Percentiles rank a stretch among this genome's conserved stretches.
Evolutionary conservation across 2,329 filamentous ascomycete genomes (phyloP).

Genomic region (Fusarium incarnatum): DNA sequence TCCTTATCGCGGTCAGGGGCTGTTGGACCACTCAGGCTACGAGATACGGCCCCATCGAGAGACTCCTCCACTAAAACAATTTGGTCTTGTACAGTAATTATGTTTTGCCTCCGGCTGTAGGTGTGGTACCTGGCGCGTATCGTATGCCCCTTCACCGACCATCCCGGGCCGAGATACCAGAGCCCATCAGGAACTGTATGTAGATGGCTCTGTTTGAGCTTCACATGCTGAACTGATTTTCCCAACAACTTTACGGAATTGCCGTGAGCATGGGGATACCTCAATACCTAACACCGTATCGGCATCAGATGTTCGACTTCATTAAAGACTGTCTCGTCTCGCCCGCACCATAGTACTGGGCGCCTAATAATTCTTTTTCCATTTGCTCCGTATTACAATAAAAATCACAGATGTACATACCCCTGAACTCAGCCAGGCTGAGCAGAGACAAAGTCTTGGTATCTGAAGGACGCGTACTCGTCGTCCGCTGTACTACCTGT

Average conservation of each 20-base stretch:
- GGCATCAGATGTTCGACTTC: neutral
- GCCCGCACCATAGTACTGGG: neutral
- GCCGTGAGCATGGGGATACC: slow-evolving; percentile 5
- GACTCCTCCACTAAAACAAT: slow-evolving; percentile 10
- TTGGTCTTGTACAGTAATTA: slow-evolving; percentile 8
- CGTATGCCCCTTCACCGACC: slow-evolving; percentile 34
- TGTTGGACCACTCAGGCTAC: slow-evolving; percentile 32
- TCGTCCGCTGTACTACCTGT: slow-evolving; percentile 29
- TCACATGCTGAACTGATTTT: slow-evolving; percentile 15
- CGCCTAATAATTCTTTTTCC: slow-evolving; percentile 25
- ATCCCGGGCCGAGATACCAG: slow-evolving; percentile 36
- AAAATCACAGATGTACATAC: slow-evolving; percentile 27
- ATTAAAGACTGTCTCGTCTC: slow-evolving; percentile 7
- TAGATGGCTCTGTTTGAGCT: slow-evolving; percentile 22
- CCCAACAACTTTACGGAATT: slow-evolving; percentile 29
- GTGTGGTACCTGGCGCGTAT: slow-evolving; percentile 32
- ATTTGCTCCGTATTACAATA: slow-evolving; percentile 13
- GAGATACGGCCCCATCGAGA: slow-evolving; percentile 22
- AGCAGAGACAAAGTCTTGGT: slow-evolving; percentile 30
- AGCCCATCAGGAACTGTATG: neutral
- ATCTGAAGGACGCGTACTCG: slow-evolving; percentile 26
- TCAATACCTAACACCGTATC: neutral
- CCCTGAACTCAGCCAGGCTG: slow-evolving; percentile 28
- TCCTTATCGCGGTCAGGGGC: slow-evolving; percentile 32
- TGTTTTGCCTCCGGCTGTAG: slow-evolving; percentile 1